phyloP scores from a whole-genome alignment of 2,329 filamentous ascomycete species.

The Paracoccidioides brasiliensis region DNA sequence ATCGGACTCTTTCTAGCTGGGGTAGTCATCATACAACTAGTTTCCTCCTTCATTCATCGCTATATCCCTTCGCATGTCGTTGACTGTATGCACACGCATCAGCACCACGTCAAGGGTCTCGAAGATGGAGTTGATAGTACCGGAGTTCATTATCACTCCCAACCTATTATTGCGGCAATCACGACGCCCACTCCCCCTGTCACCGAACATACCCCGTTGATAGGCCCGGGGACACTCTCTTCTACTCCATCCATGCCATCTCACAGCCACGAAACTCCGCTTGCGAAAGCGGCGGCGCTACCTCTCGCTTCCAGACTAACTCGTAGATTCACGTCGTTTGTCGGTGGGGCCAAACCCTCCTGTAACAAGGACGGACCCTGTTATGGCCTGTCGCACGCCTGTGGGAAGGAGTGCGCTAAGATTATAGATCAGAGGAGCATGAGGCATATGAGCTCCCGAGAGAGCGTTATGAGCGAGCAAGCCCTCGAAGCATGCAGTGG shows the following conservation, averaged over 20 bases:
- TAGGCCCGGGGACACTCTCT: background rate
- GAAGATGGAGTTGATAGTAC: constrained; percentile 19
- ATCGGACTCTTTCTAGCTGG: constrained; percentile 37
- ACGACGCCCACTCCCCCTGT: constrained; percentile 5
- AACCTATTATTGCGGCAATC: constrained; percentile 1
- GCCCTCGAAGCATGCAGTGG: background rate
- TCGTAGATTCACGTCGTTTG: constrained; percentile 7
- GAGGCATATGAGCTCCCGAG: background rate
- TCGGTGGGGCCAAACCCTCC: constrained; percentile 6
- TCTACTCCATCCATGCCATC: background rate
- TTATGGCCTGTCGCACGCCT: constrained; percentile 48
- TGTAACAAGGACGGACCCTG: constrained; percentile 49
- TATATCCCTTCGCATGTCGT: constrained; percentile 39
- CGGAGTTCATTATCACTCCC: constrained; percentile 12
- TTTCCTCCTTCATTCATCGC: constrained; percentile 34
- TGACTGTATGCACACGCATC: constrained; percentile 36
- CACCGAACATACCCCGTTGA: constrained; percentile 12
- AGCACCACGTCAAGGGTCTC: constrained; percentile 22
- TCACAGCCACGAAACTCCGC: background rate
- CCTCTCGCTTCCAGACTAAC: constrained; percentile 7
- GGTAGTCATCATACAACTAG: constrained; percentile 33
- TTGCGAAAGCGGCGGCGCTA: background rate
- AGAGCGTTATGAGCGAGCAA: background rate
- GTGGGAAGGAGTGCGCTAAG: constrained; percentile 48
- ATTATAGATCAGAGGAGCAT: constrained; percentile 17